These are phyloP conservation scores for Penicillium cinerascens DNA, from an alignment of 495 filamentous ascomycete genomes.

Conservation along the genomic window DNA sequence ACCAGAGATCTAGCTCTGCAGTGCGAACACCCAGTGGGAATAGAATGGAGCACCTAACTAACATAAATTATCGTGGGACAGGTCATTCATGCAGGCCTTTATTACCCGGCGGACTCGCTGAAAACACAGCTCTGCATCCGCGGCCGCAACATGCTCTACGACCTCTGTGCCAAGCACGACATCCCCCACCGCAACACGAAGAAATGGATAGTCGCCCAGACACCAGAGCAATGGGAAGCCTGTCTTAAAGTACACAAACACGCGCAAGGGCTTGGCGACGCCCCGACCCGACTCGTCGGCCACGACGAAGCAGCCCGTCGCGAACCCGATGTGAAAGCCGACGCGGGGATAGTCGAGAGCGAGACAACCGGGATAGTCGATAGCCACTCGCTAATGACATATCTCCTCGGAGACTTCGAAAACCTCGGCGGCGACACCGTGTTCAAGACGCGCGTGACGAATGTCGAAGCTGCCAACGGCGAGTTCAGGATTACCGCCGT, in stretches of 20 bases:
- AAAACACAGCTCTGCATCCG: slow-evolving; percentile 82
- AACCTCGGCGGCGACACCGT: slow-evolving; percentile 72
- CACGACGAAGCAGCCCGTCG: slow-evolving; percentile 53
- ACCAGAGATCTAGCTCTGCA: background rate
- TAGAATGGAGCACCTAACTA: no score
- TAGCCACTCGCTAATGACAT: slow-evolving; percentile 78
- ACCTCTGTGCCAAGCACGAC: slow-evolving; percentile 59
- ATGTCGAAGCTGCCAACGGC: slow-evolving; percentile 52
- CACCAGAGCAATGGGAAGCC: slow-evolving; percentile 59
- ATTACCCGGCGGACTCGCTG: slow-evolving; percentile 73
- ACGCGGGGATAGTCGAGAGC: slow-evolving; percentile 73
- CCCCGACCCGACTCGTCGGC: slow-evolving; percentile 70
- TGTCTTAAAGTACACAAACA: slow-evolving; percentile 65
- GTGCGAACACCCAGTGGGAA: background rate
- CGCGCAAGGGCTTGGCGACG: slow-evolving; percentile 56
- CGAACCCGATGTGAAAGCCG: slow-evolving; percentile 72
- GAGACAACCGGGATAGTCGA: slow-evolving; percentile 88
- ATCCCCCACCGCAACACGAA: slow-evolving; percentile 74
- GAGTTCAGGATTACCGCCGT: slow-evolving; percentile 57
- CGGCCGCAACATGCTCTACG: slow-evolving; percentile 75
- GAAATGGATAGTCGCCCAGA: slow-evolving; percentile 96
- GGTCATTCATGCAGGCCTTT: slow-evolving; percentile 95
- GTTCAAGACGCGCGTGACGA: slow-evolving; percentile 58
- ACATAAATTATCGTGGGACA: slow-evolving; percentile 21
- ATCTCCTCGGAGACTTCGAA: slow-evolving; percentile 71